Evolutionary conservation across 495 filamentous ascomycete genomes (phyloP).

Genomic region (Terfezia boudieri): DNA sequence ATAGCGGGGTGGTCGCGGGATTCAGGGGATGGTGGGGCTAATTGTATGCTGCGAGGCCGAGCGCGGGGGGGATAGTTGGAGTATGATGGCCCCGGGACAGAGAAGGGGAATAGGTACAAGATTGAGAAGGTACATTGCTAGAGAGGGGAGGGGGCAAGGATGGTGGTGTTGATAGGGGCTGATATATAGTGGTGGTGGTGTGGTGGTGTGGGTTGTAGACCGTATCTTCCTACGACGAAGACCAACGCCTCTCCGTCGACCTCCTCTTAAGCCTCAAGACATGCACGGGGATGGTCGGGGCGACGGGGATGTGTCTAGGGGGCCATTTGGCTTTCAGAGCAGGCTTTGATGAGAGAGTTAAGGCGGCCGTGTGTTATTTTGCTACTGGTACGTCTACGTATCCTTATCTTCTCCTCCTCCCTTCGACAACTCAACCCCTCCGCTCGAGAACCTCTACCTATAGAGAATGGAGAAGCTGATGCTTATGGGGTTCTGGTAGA

Average conservation of each 20-base stretch:
- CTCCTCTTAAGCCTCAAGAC: conserved; percentile 50
- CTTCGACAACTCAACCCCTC: too few species aligned
- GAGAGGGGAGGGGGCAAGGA: not conserved
- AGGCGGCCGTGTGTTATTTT: conserved; percentile 68
- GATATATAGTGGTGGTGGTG: not conserved
- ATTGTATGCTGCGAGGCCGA: not conserved
- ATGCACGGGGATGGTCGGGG: conserved; percentile 65
- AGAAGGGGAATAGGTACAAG: conserved; percentile 71
- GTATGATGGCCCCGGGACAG: conserved; percentile 75
- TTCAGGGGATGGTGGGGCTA: not conserved
- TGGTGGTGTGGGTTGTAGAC: conserved; percentile 27
- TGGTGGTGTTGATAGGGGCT: not conserved
- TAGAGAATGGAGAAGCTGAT: not conserved
- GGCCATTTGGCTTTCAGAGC: conserved; percentile 76
- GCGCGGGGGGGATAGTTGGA: conserved; percentile 23
- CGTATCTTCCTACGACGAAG: conserved; percentile 72
- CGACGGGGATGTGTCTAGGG: conserved; percentile 89
- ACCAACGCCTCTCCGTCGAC: conserved; percentile 51
- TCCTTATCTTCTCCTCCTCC: not conserved
- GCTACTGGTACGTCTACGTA: conserved; percentile 31
- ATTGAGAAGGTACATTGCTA: conserved; percentile 37
- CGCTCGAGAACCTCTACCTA: not conserved
- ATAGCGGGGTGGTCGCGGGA: not conserved
- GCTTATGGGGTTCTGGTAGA: conserved; percentile 23
- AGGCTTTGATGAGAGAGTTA: conserved; percentile 53